Percentiles rank a stretch among this genome's conserved stretches.
Conservation (phyloP, 352 stramenopile species). For the Phytopythium boreale region DNA sequence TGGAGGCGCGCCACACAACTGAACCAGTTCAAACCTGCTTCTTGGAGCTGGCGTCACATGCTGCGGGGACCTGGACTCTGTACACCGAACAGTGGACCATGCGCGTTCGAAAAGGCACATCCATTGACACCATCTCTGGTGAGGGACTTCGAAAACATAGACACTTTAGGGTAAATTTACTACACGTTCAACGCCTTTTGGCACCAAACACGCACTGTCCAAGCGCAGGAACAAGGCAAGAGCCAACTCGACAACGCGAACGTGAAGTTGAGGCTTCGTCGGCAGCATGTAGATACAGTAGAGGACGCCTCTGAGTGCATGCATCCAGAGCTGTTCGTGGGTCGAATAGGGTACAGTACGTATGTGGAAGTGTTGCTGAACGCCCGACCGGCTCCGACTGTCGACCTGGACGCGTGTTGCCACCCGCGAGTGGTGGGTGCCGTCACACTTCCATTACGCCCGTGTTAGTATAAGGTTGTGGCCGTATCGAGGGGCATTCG, state of each 20-base stretch:
- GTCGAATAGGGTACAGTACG: background rate
- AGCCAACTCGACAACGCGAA: too few relatives aligned
- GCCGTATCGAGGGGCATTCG: background rate
- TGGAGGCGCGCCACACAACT: too few relatives aligned
- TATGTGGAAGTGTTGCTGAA: background rate
- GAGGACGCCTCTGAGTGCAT: background rate
- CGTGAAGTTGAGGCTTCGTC: too few relatives aligned
- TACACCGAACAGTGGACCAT: background rate
- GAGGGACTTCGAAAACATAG: too few relatives aligned
- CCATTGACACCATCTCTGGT: background rate
- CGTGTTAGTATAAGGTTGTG: background rate
- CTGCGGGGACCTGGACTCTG: too few relatives aligned
- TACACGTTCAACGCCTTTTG: too few relatives aligned
- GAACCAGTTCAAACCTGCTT: too few relatives aligned
- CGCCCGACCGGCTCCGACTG: background rate
- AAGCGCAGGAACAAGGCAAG: too few relatives aligned
- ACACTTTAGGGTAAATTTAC: too few relatives aligned
- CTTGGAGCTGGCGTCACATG: background rate
- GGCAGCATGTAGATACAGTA: too few relatives aligned
- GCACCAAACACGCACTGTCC: background rate
- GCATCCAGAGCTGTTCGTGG: background rate
- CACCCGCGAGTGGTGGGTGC: background rate
- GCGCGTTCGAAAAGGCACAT: background rate
- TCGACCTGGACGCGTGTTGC: background rate
- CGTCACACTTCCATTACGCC: background rate